Base-by-base conservation (phyloP, 805 yeast species). In the Lipomyces yamadae region DNA sequence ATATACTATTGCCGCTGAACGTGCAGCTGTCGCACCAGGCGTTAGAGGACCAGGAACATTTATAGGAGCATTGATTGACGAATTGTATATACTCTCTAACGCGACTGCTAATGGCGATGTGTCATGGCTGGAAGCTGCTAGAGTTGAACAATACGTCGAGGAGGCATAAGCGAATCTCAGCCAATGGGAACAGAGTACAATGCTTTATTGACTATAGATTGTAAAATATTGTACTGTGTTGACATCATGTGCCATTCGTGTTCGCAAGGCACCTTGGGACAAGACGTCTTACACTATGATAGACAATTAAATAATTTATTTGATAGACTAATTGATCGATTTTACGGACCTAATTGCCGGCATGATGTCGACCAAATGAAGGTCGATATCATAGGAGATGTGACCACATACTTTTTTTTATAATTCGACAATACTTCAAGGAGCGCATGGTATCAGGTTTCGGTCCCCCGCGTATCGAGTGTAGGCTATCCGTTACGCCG, bases 1-100 rank as follows among this genome's bases (percentile, higher is more conserved):
- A 11, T 90, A 87, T 77, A 90, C 89, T 66, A 73, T 79, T 18
- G 90, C 92, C 0, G 92, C 93, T 0, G 80, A 76, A 34, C 52
- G 74, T 6, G 93, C 92, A 0, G 86, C 82, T 0, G 62, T 63
- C 0, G 63, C 62, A 42, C 74, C 78, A 18, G 45, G 76, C 2
- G 73, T 68, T 0, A 62, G 68, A 3, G 86, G 89, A 0, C 88
- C 90, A 0, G 91, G 90, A 0, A 73, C 85, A 0, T 88, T 87
- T 73, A 77, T 80, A 67, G 73, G 78, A 1, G 74, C 75, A 0
- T 83, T 88, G 67, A 62, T 87, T 39, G 90, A 88, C 71, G 73
- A 71, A 34, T 65, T 82, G 45, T 72, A 76, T 50, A 18, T 60
- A 8, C 33, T 68, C 15, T 15, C 68, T 6, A 45, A 42, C 18